Conservation (phyloP, 305 asterid genomes). For the Solanum hybrid region DNA sequence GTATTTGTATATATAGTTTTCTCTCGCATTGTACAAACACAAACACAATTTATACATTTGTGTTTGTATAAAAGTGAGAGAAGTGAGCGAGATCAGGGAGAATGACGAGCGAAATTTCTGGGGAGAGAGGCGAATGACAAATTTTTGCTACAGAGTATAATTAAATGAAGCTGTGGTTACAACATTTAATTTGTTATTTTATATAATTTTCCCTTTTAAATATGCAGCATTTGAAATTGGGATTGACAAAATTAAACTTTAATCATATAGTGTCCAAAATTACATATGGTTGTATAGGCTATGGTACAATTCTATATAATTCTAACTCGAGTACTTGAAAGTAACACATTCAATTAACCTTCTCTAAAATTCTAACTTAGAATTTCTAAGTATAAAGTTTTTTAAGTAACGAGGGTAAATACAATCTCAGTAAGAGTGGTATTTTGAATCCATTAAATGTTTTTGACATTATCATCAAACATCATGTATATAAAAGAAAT, state of each 20-base stretch:
- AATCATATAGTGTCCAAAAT: background rate
- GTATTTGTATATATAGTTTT: too few relatives aligned
- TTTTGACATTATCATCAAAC: background rate
- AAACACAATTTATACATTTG: too few relatives aligned
- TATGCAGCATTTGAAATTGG: background rate
- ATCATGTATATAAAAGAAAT: background rate
- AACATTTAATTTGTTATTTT: too few relatives aligned
- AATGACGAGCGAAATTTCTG: rapidly evolving
- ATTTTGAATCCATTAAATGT: background rate
- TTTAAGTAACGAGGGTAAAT: background rate
- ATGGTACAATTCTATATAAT: too few relatives aligned
- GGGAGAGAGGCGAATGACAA: background rate
- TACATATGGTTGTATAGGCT: background rate
- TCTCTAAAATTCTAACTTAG: background rate
- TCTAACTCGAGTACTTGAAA: background rate
- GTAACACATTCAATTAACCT: background rate
- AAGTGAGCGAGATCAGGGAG: too few relatives aligned
- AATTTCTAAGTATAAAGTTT: background rate
- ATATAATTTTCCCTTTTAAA: too few relatives aligned
- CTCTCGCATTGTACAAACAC: background rate
- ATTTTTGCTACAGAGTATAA: rapidly evolving
- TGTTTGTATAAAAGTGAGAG: too few relatives aligned
- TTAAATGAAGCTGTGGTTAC: rapidly evolving
- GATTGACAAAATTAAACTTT: background rate
- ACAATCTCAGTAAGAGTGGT: background rate